phyloP scores from a whole-genome alignment of 768 basidiomycete genomes.

The Serendipita indica region DNA sequence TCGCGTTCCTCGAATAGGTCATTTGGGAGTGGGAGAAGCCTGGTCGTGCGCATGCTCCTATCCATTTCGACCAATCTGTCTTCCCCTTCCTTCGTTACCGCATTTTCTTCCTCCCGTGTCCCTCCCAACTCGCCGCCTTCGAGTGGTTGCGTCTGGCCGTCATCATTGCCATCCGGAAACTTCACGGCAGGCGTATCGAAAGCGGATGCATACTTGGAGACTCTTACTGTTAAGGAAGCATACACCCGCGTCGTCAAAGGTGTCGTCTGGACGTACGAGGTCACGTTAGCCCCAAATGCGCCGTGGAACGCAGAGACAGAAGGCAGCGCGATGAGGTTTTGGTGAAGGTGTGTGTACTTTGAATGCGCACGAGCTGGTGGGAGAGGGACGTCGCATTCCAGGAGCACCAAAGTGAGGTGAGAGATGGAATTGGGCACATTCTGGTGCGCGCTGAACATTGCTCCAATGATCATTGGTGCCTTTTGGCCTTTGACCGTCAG shows the following conservation, averaged over 20 bases:
- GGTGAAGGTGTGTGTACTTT: not conserved
- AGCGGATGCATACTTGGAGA: too few species aligned
- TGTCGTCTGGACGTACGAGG: too few species aligned
- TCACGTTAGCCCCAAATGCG: too few species aligned
- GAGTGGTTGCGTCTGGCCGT: too few species aligned
- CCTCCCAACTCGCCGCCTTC: not conserved
- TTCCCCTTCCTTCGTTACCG: not conserved
- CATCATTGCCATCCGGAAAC: too few species aligned
- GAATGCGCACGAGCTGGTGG: not conserved
- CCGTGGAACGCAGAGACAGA: too few species aligned
- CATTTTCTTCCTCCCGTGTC: not conserved
- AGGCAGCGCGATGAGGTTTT: not conserved
- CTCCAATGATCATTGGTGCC: conserved; percentile 6
- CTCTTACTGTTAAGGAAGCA: too few species aligned
- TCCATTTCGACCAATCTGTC: not conserved
- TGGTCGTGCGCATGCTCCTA: not conserved
- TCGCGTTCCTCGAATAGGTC: not conserved
- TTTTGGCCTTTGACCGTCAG: not conserved
- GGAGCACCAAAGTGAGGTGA: not conserved
- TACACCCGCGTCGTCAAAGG: too few species aligned
- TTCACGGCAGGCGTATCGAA: too few species aligned
- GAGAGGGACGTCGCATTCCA: not conserved
- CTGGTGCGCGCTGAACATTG: conserved; percentile 3
- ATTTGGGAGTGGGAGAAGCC: not conserved
- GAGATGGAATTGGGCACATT: not conserved